Evolutionary conservation across 768 basidiomycete genomes (phyloP).

Genomic region (Suillus clintonianus): DNA sequence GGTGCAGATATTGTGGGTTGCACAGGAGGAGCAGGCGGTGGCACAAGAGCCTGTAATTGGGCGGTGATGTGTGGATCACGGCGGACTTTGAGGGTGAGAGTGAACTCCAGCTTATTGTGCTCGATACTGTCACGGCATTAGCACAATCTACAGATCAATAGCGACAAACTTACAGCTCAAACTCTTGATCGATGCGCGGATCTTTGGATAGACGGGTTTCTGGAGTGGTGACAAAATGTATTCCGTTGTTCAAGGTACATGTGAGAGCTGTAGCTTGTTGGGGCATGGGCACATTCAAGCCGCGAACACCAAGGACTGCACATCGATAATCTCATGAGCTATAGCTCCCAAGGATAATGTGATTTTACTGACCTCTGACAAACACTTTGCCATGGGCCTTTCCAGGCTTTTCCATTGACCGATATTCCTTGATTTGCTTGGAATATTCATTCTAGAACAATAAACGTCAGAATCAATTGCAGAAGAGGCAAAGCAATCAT

Average conservation of each 20-base stretch:
- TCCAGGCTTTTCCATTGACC: conserved; percentile 71
- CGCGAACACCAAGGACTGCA: conserved; percentile 75
- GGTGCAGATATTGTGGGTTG: conserved; percentile 49
- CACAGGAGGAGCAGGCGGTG: conserved; percentile 46
- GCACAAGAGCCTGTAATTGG: conserved; percentile 67
- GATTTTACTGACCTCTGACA: conserved; percentile 68
- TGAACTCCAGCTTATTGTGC: conserved; percentile 94
- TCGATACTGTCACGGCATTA: conserved; percentile 62
- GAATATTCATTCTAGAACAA: conserved; percentile 85
- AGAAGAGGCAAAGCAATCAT: conserved; percentile 5
- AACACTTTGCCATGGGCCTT: conserved; percentile 93
- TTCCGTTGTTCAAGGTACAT: conserved; percentile 94
- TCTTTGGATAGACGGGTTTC: conserved; percentile 62
- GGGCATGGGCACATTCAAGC: conserved; percentile 77
- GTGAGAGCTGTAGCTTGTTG: conserved; percentile 71
- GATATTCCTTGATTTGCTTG: conserved; percentile 83
- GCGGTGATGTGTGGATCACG: conserved; percentile 83
- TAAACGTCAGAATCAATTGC: conserved; percentile 1
- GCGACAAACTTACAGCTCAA: conserved; percentile 70
- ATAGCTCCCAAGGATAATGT: background rate
- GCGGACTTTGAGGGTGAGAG: conserved; percentile 83
- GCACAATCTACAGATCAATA: background rate
- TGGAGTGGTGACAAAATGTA: conserved; percentile 92
- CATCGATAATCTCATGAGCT: background rate
- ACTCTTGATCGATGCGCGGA: conserved; percentile 80